Conservation (phyloP, 1,139 yeast genomes). For the Blastobotrys elegans region DNA sequence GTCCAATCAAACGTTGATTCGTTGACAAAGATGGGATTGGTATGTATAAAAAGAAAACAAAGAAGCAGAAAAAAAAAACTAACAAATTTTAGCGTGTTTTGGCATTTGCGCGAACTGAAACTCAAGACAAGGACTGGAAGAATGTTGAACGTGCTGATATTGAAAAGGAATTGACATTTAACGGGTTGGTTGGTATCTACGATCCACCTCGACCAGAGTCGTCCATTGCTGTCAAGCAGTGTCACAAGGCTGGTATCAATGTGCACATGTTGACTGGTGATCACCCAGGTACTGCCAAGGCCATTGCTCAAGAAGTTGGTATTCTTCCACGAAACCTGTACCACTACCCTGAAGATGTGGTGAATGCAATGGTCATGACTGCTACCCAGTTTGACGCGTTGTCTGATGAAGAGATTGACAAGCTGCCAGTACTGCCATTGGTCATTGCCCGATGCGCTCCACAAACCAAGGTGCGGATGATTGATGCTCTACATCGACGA, state of each 20-base stretch:
- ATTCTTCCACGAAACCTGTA: conserved; percentile 76
- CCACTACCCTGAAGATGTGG: conserved; percentile 58
- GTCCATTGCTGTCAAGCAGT: conserved; percentile 58
- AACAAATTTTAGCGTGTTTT: conserved; percentile 44
- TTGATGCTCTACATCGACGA: conserved; percentile 81
- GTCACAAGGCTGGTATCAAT: conserved; percentile 89
- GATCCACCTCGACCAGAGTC: conserved; percentile 95
- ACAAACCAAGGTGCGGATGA: conserved; percentile 88
- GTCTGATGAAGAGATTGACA: conserved; percentile 59
- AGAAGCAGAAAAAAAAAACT: background rate
- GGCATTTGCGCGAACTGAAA: conserved; percentile 70
- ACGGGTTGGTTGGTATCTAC: conserved; percentile 89
- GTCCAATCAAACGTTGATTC: conserved; percentile 58
- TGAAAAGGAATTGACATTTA: conserved; percentile 52
- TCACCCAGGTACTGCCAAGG: conserved; percentile 83
- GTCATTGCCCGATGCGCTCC: conserved; percentile 97
- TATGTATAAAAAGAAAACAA: conserved; percentile 6
- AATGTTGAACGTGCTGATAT: conserved; percentile 30
- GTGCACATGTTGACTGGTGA: conserved; percentile 98
- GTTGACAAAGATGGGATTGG: conserved; percentile 61
- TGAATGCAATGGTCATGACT: conserved; percentile 64
- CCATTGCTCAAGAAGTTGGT: conserved; percentile 88
- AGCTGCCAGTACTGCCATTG: conserved; percentile 64
- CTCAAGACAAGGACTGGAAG: conserved; percentile 24
- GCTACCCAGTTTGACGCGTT: conserved; percentile 77